These are phyloP conservation scores for Spergularia marina DNA, from an alignment of 148 eudicot species.

Conservation along the genomic window DNA sequence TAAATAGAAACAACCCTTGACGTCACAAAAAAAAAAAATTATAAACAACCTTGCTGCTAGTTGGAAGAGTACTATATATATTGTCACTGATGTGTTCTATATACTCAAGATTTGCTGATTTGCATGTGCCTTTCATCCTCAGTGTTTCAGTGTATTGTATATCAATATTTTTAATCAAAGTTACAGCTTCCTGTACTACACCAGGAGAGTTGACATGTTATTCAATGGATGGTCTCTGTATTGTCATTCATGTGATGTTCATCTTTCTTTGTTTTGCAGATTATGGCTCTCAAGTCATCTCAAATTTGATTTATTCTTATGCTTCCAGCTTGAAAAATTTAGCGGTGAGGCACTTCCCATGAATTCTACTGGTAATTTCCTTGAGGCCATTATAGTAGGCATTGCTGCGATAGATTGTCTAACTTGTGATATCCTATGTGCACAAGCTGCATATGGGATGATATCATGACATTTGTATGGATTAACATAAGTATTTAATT, in stretches of 20 bases:
- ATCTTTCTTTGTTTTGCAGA: conserved; percentile 40
- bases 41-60: background rate
- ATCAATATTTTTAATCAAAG: background rate
- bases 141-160: background rate
- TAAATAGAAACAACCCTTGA: background rate
- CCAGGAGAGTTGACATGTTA: background rate
- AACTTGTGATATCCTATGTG: background rate
- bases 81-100: background rate
- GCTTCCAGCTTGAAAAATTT: conserved; percentile 56
- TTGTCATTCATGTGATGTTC: conserved; percentile 19
- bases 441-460: background rate
- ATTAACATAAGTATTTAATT: background rate
- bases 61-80: background rate
- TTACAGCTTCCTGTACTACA: background rate
- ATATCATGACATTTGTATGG: background rate
- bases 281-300: conserved; percentile 42
- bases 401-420: conserved; percentile 19
- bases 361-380: conserved; percentile 52
- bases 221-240: conserved; percentile 7
- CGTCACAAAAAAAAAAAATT: no score
- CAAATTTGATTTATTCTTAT: conserved; percentile 58
- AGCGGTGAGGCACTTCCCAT: conserved; percentile 79
- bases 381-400: conserved; percentile 27
- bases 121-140: background rate
- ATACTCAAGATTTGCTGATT: background rate